Conservation (phyloP, 352 stramenopile genomes). For the Pythium chondricola region DNA sequence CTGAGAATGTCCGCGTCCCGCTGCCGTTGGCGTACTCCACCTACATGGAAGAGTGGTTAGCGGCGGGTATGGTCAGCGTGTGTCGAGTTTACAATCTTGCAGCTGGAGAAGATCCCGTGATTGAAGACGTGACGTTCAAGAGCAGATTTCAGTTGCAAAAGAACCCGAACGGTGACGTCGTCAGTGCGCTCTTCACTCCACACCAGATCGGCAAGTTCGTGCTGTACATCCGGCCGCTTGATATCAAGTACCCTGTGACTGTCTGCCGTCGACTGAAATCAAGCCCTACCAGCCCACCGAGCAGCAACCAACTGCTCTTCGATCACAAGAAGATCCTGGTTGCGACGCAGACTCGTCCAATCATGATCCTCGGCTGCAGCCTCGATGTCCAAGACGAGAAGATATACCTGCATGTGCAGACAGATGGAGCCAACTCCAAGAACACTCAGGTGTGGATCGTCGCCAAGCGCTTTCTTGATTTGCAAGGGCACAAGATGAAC, state of each 20-base stretch:
- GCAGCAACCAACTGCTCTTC: conserved; percentile 1
- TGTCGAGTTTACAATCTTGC: conserved; percentile 15
- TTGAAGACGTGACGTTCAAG: conserved; percentile 17
- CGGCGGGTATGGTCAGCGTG: background rate
- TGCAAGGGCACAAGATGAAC: too few species aligned
- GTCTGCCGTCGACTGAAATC: conserved; percentile 10
- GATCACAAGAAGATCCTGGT: conserved; percentile 17
- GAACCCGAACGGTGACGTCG: conserved; percentile 12
- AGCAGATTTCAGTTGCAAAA: conserved; percentile 15
- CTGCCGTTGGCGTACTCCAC: conserved; percentile 25
- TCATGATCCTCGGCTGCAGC: conserved; percentile 27
- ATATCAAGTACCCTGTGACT: conserved; percentile 27
- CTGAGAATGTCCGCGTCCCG: conserved; percentile 27
- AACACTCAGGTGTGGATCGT: conserved; percentile 12
- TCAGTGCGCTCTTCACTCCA: conserved; percentile 4
- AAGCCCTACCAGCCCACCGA: background rate
- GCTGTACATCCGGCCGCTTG: conserved; percentile 28
- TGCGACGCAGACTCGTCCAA: conserved; percentile 5
- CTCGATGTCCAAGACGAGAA: conserved; percentile 7
- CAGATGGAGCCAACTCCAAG: background rate
- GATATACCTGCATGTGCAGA: background rate
- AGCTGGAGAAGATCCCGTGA: background rate
- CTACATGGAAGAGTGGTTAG: conserved; percentile 26
- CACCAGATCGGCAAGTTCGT: conserved; percentile 22
- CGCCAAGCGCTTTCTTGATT: conserved; percentile 30